Conservation (phyloP, 176 grass and related monocot species). For the Oryza meridionalis region DNA sequence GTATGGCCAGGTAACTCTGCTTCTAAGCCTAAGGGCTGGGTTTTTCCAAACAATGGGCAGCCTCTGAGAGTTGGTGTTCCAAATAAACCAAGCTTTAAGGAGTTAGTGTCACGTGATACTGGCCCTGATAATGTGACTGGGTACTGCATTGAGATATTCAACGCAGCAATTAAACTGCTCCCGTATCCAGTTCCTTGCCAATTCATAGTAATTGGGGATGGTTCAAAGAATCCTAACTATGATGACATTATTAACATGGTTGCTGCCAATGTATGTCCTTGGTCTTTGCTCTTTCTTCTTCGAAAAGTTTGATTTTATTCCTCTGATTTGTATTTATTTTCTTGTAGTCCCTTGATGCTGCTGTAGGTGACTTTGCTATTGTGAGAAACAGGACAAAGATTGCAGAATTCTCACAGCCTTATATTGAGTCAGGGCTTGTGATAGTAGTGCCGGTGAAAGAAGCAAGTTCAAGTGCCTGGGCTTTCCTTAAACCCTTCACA, state of each 20-base stretch:
- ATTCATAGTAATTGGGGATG: constrained; percentile 71
- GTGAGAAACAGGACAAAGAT: constrained; percentile 74
- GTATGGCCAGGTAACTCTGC: constrained; percentile 64
- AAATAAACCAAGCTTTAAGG: constrained; percentile 74
- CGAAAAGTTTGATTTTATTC: constrained; percentile 20
- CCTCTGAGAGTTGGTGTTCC: constrained; percentile 80
- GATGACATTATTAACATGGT: constrained; percentile 65
- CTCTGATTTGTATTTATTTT: constrained; percentile 28
- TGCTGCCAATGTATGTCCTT: constrained; percentile 61
- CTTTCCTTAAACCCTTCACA: constrained; percentile 89
- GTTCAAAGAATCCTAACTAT: constrained; percentile 61
- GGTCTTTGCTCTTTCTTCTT: constrained; percentile 32
- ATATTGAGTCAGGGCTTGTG: constrained; percentile 70
- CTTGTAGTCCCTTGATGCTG: constrained; percentile 69
- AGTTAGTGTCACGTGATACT: constrained; percentile 56
- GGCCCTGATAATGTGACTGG: constrained; percentile 59
- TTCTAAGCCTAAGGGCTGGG: constrained; percentile 64
- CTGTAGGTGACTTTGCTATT: constrained; percentile 82
- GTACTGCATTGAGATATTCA: constrained; percentile 81
- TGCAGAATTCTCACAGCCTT: constrained; percentile 84
- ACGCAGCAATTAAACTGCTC: constrained; percentile 65
- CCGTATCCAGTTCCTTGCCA: constrained; percentile 75
- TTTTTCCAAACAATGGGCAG: constrained; percentile 74
- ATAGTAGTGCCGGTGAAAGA: constrained; percentile 61
- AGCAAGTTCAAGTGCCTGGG: constrained; percentile 63